A percentile compares a stretch with the other conserved stretches of the same genome.
Conservation (phyloP, 2,329 filamentous ascomycete genomes). For the Fusarium sp. region DNA sequence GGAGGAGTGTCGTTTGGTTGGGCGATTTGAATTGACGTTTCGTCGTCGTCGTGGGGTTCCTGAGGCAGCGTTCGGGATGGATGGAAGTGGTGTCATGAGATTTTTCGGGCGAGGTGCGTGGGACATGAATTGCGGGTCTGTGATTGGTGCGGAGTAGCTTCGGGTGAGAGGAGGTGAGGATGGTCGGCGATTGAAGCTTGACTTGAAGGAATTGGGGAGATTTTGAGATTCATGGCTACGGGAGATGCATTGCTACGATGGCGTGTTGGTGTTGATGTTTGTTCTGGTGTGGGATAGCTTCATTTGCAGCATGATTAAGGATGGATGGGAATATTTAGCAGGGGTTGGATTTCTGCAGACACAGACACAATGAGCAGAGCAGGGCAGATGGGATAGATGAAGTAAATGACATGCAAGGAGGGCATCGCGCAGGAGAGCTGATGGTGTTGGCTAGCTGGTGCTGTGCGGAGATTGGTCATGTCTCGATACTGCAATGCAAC, state of each 20-base stretch:
- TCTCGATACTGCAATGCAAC: too few species aligned
- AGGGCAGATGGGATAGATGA: neutral
- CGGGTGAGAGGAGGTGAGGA: constrained; percentile 47
- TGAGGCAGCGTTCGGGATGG: constrained; percentile 37
- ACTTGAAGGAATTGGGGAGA: neutral
- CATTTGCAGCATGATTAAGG: neutral
- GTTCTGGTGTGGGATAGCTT: neutral
- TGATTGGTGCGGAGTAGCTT: constrained; percentile 54
- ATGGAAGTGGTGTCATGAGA: constrained; percentile 52
- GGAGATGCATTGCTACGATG: neutral
- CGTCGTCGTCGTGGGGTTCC: constrained; percentile 12
- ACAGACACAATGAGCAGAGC: neutral
- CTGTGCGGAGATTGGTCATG: neutral
- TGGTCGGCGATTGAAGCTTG: neutral
- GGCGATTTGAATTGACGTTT: constrained; percentile 7
- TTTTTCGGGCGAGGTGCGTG: constrained; percentile 48
- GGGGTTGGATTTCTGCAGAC: neutral
- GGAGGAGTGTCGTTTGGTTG: neutral
- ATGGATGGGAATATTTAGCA: neutral
- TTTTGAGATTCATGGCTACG: neutral
- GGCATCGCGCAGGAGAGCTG: neutral
- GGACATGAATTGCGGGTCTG: constrained; percentile 42
- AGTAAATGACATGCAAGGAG: neutral
- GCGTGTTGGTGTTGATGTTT: neutral
- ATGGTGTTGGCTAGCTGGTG: neutral